Evolutionary conservation across 805 yeast genomes (phyloP), one percentile per base, ranked within the genome.

Genomic region (Torulaspora microellipsoides): DNA sequence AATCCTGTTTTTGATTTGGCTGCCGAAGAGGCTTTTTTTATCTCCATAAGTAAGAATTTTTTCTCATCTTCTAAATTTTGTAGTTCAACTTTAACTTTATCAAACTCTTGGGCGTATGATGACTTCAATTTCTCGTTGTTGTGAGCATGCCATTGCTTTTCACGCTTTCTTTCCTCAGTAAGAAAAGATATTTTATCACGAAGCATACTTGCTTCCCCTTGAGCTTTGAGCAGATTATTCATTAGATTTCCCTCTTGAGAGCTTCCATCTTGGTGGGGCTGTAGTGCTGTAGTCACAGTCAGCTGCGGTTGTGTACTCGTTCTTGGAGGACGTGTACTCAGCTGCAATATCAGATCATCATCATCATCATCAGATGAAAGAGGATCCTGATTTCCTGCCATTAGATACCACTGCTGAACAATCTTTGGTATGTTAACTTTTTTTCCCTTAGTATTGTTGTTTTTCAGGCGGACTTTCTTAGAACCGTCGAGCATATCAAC

Each of bases 201-300:
- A 13, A 90, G 68, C 29, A 89, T 81, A 11, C 93, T 81, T 30
- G 85, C 80, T 56, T 90, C 96, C 2, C 97, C 97, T 43, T 76
- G 77, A 4, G 86, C 83, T 29, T 72, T 66, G 42, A 68, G 70
- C n/a, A 80, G 49, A 32, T 67, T 66, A 36, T 40, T 56, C 7
- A 31, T 12, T 13, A 38, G 42, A 33, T 20, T n/a, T n/a, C 34
- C 29, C 31, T 15, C 17, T 17, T 29, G 8, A 33, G 30, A 27
- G 35, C 35, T 27, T 11, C 11, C 28, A 23, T 13, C 27, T 11
- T 20, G 28, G 25, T 30, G 27, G 9, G 28, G 10, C 20, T 14
- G 25, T 27, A 9, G 14, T 17, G 35, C 4, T 17, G 33, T 12
- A 10, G 32, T 13, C 14, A 9, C 32, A 9, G 12, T 36, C 27